These are phyloP conservation scores for Colletotrichum abscissum DNA, from an alignment of 2,329 filamentous ascomycete species.

Conservation along the genomic window DNA sequence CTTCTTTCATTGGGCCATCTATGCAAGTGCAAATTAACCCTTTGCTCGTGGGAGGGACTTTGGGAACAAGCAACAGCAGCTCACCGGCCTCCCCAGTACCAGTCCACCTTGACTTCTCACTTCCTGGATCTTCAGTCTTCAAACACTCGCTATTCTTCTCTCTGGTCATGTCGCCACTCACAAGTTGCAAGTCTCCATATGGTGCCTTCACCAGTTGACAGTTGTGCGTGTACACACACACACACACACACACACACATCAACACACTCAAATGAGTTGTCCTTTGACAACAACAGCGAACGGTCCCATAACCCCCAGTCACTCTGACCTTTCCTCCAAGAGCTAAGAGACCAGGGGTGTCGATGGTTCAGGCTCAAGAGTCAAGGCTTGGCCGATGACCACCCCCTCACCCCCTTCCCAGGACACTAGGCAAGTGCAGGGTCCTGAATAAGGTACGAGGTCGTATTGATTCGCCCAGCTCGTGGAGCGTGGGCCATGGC, in stretches of 20 bases:
- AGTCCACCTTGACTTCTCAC: slow-evolving; percentile 6
- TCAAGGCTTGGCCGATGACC: slow-evolving; percentile 30
- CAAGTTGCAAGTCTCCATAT: neutral
- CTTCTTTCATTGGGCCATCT: slow-evolving; percentile 12
- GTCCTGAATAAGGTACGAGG: slow-evolving; percentile 35
- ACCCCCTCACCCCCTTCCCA: slow-evolving; percentile 3
- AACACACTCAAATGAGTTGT: neutral
- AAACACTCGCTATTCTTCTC: neutral
- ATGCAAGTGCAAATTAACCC: slow-evolving; percentile 20
- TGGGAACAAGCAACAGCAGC: slow-evolving; percentile 2
- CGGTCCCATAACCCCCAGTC: slow-evolving; percentile 5
- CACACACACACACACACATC: no score
- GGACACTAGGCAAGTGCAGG: slow-evolving; percentile 22
- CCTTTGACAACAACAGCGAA: neutral
- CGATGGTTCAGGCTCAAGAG: slow-evolving; percentile 11
- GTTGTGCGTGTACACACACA: neutral
- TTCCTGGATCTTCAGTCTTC: neutral
- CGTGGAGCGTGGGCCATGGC: neutral
- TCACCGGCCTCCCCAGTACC: neutral
- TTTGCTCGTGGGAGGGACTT: slow-evolving; percentile 8
- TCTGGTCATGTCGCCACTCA: slow-evolving; percentile 18
- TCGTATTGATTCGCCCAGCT: slow-evolving; percentile 35
- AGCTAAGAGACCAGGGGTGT: slow-evolving; percentile 21
- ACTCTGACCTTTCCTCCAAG: slow-evolving; percentile 7
- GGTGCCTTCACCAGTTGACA: neutral